Evolutionary conservation across 208 protist species (phyloP), one percentile per base, ranked within the genome.

Genomic region (Wallacemonas sp.): DNA sequence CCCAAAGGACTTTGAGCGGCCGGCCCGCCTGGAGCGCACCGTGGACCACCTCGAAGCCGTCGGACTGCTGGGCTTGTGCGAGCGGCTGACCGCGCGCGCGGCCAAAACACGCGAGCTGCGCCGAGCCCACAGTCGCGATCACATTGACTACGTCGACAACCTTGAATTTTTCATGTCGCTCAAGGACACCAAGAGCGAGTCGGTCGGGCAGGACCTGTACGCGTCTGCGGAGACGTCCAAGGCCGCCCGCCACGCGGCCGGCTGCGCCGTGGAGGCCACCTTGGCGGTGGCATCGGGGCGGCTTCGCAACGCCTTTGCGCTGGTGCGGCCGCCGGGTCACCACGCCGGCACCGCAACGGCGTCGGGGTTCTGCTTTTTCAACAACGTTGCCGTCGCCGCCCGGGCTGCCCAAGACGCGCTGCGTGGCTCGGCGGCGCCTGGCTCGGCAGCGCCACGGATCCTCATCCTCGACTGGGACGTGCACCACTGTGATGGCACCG

Each of bases 391-490:
- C 0, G 90, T 97, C 0, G 94, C 91, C 1, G 94, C 88, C 0
- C 79, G 91, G 23, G 84, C 72, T 14, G 89, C 87, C 8, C 94
- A 97, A 75, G 62, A 76, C 48, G 69, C 79, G 32, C 36, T 89
- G 38, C 29, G 18, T 22, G 29, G 11, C 8, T 14, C 41, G 12
- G 49, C n/a, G 7, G 14, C 20, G 2, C n/a, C n/a, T n/a, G n/a
- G n/a, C n/a, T n/a, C 39, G 46, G 23, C 23, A 7, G 26, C n/a
- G 36, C 79, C 84, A 4, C 81, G 81, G 1, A 82, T 97, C 20
- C 59, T 98, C 1, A 95, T 98, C 36, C 22, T 98, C 33, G 97
- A 99, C 74, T 98, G 94, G 95, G 96, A 98, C 66, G 91, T 98
- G 10, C 96, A 98, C 48, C 96, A 99, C 79, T 91, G 97, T 57